Base-by-base conservation (phyloP, 2,329 filamentous ascomycete genomes). In the Metarhizium brunneum region DNA sequence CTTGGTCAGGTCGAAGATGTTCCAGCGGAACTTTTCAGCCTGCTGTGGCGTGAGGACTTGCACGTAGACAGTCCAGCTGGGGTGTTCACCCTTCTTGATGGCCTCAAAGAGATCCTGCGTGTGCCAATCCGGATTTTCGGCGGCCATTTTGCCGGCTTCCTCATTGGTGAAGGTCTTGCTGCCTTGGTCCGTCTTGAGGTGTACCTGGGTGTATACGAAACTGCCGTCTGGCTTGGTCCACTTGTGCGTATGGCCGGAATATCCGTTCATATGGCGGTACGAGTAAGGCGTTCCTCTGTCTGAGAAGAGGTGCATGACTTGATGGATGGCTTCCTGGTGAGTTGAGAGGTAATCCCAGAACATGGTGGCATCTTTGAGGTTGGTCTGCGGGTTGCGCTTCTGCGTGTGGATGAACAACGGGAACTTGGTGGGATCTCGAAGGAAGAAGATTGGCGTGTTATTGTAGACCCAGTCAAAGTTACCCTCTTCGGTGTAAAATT, bases 361-460 rank as follows among this genome's bases (percentile, higher is more conserved):
- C 25, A 25, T 25, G 25, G 25, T 25, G 25, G 3, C 25, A 25
- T 25, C 25, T 25, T 25, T 25, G 25, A 25, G 25, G 4, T 25
- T 25, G 25, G 25, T 25, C 25, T 25, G 25, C 25, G 25, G 25
- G 25, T 25, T 25, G 25, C 25, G 25, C 25, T 25, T 25, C 25
- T 25, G 25, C 25, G 25, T 25, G 25, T 25, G 25, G 25, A 25
- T 25, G 25, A 25, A 25, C 25, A 25, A 4, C 25, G 86, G 86
- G 72, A 89, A 90, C 68, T 90, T 89, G 64, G 80, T 78, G 2
- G 87, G 85, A 62, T 90, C 87, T 47, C 87, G 79, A 29, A 90
- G 64, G 76, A 91, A 90, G 76, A 91, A 91, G 30, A 90, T 77
- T 1, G 87, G 87, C 0, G 85, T 90, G 71, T 90, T 90, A 73